phyloP scores from a whole-genome alignment of 2,329 filamentous ascomycete genomes.

The Pyrenochaeta sp. region DNA sequence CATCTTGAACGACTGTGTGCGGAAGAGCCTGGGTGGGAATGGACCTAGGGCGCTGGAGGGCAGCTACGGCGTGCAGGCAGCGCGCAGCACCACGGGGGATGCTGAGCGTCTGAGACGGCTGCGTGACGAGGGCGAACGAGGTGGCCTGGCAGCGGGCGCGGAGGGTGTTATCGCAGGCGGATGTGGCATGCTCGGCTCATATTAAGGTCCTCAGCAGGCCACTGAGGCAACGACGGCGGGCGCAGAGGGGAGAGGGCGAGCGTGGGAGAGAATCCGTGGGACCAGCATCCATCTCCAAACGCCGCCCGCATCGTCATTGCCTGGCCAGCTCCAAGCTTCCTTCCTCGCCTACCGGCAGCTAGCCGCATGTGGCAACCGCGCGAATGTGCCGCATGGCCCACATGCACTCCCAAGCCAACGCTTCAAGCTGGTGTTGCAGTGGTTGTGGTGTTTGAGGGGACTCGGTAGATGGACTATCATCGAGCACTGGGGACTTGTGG shows the following conservation, averaged over 20 bases:
- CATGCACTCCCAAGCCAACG: too few species aligned
- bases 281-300: too few species aligned
- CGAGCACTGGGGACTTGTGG: too few species aligned
- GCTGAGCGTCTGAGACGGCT: constrained; percentile 8
- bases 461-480: too few species aligned
- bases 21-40: neutral
- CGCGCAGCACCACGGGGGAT: too few species aligned
- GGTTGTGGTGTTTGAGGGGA: too few species aligned
- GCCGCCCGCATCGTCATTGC: too few species aligned
- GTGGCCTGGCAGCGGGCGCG: constrained; percentile 25
- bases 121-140: constrained; percentile 2
- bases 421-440: too few species aligned
- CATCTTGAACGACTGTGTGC: constrained; percentile 66
- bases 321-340: constrained; percentile 21
- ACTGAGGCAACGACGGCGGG: constrained; percentile 14
- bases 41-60: too few species aligned
- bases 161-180: constrained; percentile 7
- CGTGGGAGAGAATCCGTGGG: too few species aligned
- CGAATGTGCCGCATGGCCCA: too few species aligned
- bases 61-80: too few species aligned
- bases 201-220: constrained; percentile 18
- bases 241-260: constrained; percentile 8
- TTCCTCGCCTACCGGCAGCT: constrained; percentile 25
- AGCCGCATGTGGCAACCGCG: constrained; percentile 12
- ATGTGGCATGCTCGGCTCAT: constrained; percentile 35